A percentile compares a stretch with the other conserved stretches of the same genome.
phyloP scores from a whole-genome alignment of 2,329 filamentous ascomycete species.

The Aureobasidium sp. region DNA sequence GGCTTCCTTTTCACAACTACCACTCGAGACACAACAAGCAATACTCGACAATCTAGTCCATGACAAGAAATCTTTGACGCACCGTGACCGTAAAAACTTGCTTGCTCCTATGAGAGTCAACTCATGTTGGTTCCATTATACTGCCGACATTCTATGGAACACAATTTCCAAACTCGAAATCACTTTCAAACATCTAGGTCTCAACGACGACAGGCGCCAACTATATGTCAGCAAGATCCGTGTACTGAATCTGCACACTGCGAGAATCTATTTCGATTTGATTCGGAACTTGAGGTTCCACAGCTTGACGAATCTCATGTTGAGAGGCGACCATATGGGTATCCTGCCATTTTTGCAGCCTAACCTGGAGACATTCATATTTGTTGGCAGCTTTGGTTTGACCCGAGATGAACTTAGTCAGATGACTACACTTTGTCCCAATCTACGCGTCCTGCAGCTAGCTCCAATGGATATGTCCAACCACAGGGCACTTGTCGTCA shows the following conservation, averaged over 20 bases:
- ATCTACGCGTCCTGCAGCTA: background rate
- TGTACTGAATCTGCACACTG: background rate
- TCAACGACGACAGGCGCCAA: background rate
- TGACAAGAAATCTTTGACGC: background rate
- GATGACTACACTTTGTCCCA: background rate
- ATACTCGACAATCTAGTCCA: constrained; percentile 1
- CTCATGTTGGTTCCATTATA: background rate
- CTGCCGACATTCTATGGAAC: background rate
- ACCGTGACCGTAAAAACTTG: background rate
- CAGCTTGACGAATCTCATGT: background rate
- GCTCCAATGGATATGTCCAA: background rate
- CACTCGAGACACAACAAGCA: background rate
- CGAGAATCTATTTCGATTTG: background rate
- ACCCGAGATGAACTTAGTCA: background rate
- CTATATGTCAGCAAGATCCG: constrained; percentile 1
- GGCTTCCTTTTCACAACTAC: background rate
- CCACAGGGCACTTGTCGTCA: background rate
- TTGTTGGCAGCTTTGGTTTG: background rate
- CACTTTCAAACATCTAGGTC: background rate
- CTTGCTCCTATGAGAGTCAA: constrained; percentile 3
- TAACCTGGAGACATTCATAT: background rate
- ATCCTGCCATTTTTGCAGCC: constrained; percentile 6
- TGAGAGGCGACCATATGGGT: background rate
- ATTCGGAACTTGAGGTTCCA: background rate
- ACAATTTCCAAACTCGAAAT: background rate